These are phyloP conservation scores for Monosporascus cannonballus DNA, from an alignment of 2,329 filamentous ascomycete species.

Conservation along the genomic window DNA sequence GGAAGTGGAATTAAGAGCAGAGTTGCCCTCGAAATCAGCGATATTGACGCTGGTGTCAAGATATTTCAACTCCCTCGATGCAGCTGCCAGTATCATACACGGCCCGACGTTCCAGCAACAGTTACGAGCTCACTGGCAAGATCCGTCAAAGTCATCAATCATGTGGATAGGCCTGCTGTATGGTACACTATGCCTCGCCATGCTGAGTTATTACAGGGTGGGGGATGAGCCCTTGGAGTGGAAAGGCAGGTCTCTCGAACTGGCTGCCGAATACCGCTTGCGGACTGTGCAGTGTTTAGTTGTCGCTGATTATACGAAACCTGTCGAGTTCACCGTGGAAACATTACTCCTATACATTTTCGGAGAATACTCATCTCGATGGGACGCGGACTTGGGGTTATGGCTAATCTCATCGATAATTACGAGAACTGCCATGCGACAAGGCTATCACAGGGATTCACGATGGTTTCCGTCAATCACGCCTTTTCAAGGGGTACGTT, in stretches of 20 bases:
- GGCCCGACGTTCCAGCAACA: constrained; percentile 79
- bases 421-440: constrained; percentile 55
- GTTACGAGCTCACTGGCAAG: constrained; percentile 60
- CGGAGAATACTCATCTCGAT: constrained; percentile 66
- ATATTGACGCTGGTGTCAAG: constrained; percentile 81
- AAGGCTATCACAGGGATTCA: constrained; percentile 74
- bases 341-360: constrained; percentile 71
- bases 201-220: constrained; percentile 73
- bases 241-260: constrained; percentile 56
- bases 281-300: constrained; percentile 74
- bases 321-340: constrained; percentile 70
- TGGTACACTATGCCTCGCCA: constrained; percentile 67
- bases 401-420: constrained; percentile 52
- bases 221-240: constrained; percentile 77
- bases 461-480: constrained; percentile 67
- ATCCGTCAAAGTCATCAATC: constrained; percentile 64
- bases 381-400: constrained; percentile 66
- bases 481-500: constrained; percentile 62
- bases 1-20: constrained; percentile 70
- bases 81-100: constrained; percentile 69
- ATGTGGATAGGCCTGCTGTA: constrained; percentile 77
- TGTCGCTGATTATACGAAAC: constrained; percentile 70
- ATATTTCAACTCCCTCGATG: constrained; percentile 81
- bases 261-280: constrained; percentile 59
- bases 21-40: constrained; percentile 73